phyloP scores from a whole-genome alignment of 345 rosid species.

The Melaleuca quinquenervia region DNA sequence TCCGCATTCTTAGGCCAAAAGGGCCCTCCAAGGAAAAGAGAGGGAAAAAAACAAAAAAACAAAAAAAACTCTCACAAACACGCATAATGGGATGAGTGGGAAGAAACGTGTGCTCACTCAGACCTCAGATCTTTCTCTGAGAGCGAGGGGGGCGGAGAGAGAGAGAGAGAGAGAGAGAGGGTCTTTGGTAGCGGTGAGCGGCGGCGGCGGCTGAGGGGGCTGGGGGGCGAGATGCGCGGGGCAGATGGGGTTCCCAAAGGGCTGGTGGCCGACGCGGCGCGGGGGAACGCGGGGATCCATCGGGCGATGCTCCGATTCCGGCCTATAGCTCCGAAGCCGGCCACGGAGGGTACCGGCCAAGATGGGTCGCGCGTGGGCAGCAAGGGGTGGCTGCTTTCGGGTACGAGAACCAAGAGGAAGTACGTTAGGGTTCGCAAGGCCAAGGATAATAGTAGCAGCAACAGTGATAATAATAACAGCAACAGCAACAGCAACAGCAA shows the following conservation, averaged over 20 bases:
- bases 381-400: background rate
- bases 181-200: background rate
- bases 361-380: background rate
- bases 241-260: background rate
- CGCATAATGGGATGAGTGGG: background rate
- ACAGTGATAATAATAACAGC: background rate
- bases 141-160: background rate
- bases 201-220: background rate
- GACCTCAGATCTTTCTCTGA: background rate
- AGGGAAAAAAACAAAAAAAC: background rate
- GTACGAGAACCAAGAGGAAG: slow-evolving; percentile 6
- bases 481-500: background rate
- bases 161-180: background rate
- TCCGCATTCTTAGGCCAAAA: background rate
- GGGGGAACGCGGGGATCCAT: background rate
- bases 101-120: background rate
- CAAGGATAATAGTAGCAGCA: background rate
- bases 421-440: slow-evolving; percentile 3
- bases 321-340: slow-evolving; percentile 16
- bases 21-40: background rate
- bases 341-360: background rate
- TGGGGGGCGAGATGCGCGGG: background rate
- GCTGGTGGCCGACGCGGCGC: background rate
- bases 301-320: slow-evolving; percentile 5
- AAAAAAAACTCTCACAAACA: too few species aligned